Base-by-base conservation (phyloP, 108 stramenopile species). In the Cyclotella kingstonii region DNA sequence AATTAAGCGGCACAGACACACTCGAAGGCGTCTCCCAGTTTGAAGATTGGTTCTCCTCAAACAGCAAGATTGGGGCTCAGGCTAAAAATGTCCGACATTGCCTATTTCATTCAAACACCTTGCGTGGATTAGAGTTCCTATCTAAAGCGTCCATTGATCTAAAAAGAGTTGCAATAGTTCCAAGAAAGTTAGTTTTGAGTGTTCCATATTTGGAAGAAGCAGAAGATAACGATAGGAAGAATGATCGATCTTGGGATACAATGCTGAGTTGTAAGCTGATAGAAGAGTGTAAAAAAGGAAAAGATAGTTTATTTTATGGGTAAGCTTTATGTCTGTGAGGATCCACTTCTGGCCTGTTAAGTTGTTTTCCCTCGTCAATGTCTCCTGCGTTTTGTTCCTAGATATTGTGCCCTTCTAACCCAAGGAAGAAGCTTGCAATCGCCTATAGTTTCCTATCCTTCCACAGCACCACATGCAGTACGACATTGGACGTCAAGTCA, bases 401-500 rank as follows among this genome's bases (percentile, higher is more conserved):
- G 66, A 15, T 73, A 79, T 26, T 71, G 68, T 31, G 30, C 69
- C 2, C 59, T 79, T 14, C 57, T 79, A 27, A 71, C 69, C 0
- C 55, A 33, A 14, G 74, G 73, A 54, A 47, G 17, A 31, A 63
- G 49, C 35, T 53, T 70, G 31, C 45, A 54, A 34, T 10, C 47
- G 33, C 10, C 33, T 29, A 26, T 42, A 18, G 28, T 33, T 40
- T 28, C 63, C 15, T 85, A 84, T 48, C 78, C 82, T 5, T 76
- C 63, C 46, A 85, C 89, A 19, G 89, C 85, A 22, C 82, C 85
- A 10, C 71, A 90, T 67, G 70, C 83, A 5, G 47, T 90, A 26
- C 71, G 89, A 28, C 85, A 90, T 57, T 90, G 89, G 89, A 81
- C 80, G 22, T 31, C 63, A n/a, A 57, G 62, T 7, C 69, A 90